phyloP scores from a whole-genome alignment of 495 filamentous ascomycete genomes.

The Niebla homalea region DNA sequence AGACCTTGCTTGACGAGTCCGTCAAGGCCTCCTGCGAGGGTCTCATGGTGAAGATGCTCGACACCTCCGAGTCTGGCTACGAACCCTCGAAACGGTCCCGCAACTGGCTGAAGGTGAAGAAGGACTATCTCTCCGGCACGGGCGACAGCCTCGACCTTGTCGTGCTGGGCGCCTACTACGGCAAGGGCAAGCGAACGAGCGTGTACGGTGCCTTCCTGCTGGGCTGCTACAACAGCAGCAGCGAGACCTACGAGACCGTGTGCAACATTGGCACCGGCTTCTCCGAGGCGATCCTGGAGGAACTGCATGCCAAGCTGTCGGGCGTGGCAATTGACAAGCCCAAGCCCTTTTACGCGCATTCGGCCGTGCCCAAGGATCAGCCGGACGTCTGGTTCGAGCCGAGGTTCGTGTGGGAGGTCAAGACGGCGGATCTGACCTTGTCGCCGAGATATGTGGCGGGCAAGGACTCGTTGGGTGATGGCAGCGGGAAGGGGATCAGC shows the following conservation, averaged over 20 bases:
- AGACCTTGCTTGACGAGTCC: constrained; percentile 77
- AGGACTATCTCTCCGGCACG: constrained; percentile 86
- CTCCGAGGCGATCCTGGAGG: constrained; percentile 72
- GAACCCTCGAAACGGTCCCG: constrained; percentile 89
- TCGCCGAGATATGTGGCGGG: constrained; percentile 82
- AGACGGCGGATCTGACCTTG: constrained; percentile 86
- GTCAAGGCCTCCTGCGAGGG: constrained; percentile 94
- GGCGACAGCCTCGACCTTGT: constrained; percentile 96
- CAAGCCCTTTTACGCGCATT: constrained; percentile 90
- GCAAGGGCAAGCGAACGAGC: constrained; percentile 86
- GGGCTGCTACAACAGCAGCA: constrained; percentile 73
- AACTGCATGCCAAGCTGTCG: constrained; percentile 59
- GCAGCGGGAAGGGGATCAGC: constrained; percentile 69
- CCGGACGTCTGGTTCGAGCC: constrained; percentile 99
- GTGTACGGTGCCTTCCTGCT: constrained; percentile 92
- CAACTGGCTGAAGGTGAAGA: constrained; percentile 98
- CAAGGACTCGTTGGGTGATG: constrained; percentile 43
- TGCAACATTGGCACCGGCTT: constrained; percentile 99
- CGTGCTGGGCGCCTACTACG: constrained; percentile 86
- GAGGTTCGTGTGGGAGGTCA: constrained; percentile 90
- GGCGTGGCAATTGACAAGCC: constrained; percentile 69
- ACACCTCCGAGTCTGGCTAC: constrained; percentile 80
- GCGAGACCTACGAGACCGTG: constrained; percentile 78
- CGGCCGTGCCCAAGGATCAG: constrained; percentile 70
- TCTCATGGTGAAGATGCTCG: constrained; percentile 98